A percentile compares a stretch with the other conserved stretches of the same genome.
These are phyloP conservation scores for Aspergillus piperis DNA, from an alignment of 2,329 filamentous ascomycete genomes.

Conservation along the genomic window DNA sequence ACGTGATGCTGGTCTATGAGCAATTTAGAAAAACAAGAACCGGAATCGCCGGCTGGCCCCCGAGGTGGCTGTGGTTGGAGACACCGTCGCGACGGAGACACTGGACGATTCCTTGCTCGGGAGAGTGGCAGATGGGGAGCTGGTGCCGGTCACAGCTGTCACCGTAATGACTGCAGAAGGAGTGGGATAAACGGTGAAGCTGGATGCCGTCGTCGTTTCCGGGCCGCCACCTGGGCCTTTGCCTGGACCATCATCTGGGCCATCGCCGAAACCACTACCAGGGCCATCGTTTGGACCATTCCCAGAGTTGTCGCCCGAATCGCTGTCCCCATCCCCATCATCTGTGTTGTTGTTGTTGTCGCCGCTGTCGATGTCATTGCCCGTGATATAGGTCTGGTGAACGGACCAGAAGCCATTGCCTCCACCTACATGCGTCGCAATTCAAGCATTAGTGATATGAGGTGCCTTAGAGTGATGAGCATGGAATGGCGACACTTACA, in stretches of 20 bases:
- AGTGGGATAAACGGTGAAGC: not conserved
- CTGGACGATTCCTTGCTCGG: not conserved
- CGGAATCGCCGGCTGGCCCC: not conserved
- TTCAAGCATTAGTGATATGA: not conserved
- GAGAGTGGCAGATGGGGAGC: not conserved
- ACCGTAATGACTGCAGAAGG: not conserved
- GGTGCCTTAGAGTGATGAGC: not conserved
- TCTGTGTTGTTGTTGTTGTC: not conserved
- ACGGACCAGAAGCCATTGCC: not conserved
- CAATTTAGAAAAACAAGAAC: not conserved
- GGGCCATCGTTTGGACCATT: not conserved
- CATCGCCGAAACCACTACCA: not conserved
- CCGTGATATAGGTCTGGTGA: not conserved
- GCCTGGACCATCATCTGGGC: not conserved
- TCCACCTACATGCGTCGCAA: not conserved
- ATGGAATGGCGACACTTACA: not conserved
- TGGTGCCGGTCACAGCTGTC: not conserved
- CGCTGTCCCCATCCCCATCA: not conserved
- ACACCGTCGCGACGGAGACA: not conserved
- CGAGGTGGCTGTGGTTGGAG: not conserved
- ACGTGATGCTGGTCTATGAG: no score
- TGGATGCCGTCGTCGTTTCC: not conserved
- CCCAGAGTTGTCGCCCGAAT: not conserved
- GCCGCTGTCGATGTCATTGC: not conserved
- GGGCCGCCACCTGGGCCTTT: not conserved